phyloP scores from a whole-genome alignment of 441 rosid genomes.

The Adansonia gregorii region DNA sequence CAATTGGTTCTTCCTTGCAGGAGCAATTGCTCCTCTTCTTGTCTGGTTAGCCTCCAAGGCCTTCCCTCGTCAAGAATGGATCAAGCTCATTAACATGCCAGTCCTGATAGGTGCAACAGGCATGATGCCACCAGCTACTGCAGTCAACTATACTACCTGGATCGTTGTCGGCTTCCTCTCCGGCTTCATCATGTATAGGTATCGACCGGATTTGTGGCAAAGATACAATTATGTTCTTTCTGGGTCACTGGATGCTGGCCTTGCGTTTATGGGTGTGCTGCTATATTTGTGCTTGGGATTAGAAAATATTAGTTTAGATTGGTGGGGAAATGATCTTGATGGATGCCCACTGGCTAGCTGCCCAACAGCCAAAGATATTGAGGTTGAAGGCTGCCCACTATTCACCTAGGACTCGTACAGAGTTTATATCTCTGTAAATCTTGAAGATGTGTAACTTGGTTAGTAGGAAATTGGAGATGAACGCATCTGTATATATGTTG shows the following conservation, averaged over 20 bases:
- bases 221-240: conserved; percentile 88
- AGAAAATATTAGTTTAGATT: conserved; percentile 61
- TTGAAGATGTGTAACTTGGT: neutral
- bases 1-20: conserved; percentile 89
- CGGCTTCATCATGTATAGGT: conserved; percentile 77
- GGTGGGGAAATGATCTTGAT: conserved; percentile 99
- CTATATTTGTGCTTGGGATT: conserved; percentile 80
- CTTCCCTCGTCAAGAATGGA: conserved; percentile 83
- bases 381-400: conserved; percentile 80
- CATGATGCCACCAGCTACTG: conserved; percentile 93
- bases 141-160: conserved; percentile 96
- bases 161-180: conserved; percentile 74
- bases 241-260: conserved; percentile 88
- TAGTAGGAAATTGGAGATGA: neutral
- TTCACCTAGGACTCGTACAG: conserved; percentile 35
- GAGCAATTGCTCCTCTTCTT: conserved; percentile 73
- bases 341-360: conserved; percentile 88
- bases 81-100: conserved; percentile 84
- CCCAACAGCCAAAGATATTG: conserved; percentile 73
- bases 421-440: neutral
- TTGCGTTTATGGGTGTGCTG: conserved; percentile 95
- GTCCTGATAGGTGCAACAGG: conserved; percentile 83
- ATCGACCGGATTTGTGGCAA: conserved; percentile 77
- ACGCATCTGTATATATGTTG: neutral
- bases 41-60: conserved; percentile 82